These are phyloP conservation scores for Bremia lactucae DNA, from an alignment of 352 stramenopile species.

Conservation along the genomic window DNA sequence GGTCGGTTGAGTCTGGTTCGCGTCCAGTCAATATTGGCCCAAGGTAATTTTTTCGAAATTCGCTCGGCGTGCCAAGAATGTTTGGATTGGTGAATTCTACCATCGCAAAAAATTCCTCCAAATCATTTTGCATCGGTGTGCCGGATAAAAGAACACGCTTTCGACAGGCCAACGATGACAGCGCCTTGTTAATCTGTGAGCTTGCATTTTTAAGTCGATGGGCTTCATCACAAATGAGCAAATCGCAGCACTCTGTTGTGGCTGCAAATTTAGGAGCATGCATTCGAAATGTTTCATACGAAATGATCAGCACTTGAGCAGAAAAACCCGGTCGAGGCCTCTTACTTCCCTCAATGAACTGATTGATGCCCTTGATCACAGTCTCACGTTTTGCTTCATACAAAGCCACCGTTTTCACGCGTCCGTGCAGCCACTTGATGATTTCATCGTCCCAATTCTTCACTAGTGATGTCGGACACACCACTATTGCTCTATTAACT, in stretches of 20 bases:
- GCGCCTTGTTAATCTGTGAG: conserved; percentile 86
- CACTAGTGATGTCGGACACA: conserved; percentile 78
- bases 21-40: conserved; percentile 81
- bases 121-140: conserved; percentile 98
- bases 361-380: conserved; percentile 74
- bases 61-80: conserved; percentile 65
- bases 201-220: conserved; percentile 97
- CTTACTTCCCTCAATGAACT: conserved; percentile 78
- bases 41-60: conserved; percentile 92
- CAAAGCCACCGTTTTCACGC: conserved; percentile 72
- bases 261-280: conserved; percentile 88
- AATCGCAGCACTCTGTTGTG: conserved; percentile 82
- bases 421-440: conserved; percentile 78
- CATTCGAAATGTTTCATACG: conserved; percentile 89
- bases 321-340: conserved; percentile 35
- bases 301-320: conserved; percentile 78
- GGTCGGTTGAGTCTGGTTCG: conserved; percentile 86
- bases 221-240: conserved; percentile 98
- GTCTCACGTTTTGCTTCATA: conserved; percentile 73
- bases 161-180: conserved; percentile 76
- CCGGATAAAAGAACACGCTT: conserved; percentile 93
- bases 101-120: conserved; percentile 99
- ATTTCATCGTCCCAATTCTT: conserved; percentile 89
- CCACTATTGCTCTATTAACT: conserved; percentile 62
- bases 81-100: conserved; percentile 85